phyloP scores from a whole-genome alignment of 192 early-diverging fungal species.

The Dimargaris cristalligena region DNA sequence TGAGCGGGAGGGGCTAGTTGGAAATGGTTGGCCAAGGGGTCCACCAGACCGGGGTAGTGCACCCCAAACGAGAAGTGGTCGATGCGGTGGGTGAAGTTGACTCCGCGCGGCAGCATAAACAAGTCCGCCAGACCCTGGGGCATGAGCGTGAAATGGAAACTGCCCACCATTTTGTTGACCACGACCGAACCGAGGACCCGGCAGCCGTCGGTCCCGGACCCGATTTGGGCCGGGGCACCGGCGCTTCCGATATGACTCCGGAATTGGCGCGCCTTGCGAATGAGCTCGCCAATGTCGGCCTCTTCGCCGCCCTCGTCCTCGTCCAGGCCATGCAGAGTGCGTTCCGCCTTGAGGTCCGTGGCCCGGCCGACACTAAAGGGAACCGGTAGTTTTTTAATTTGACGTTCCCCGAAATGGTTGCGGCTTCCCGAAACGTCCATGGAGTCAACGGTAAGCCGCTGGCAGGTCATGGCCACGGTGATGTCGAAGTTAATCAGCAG shows the following conservation, averaged over 20 bases:
- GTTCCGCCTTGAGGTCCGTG: neutral
- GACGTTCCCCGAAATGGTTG: constrained; percentile 12
- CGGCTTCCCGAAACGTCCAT: constrained; percentile 21
- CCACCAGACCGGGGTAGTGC: constrained; percentile 65
- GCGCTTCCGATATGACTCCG: too few species aligned
- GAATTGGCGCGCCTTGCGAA: neutral
- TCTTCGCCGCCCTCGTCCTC: neutral
- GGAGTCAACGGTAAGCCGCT: constrained; percentile 22
- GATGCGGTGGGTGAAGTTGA: constrained; percentile 92
- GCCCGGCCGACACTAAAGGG: neutral
- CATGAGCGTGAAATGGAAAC: constrained; percentile 77
- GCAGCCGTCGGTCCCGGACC: constrained; percentile 42
- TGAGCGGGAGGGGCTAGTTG: constrained; percentile 40
- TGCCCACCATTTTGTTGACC: constrained; percentile 70
- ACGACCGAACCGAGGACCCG: constrained; percentile 50
- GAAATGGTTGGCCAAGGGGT: constrained; percentile 71
- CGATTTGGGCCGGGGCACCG: neutral
- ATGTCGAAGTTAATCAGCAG: constrained; percentile 78
- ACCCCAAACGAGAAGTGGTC: constrained; percentile 82
- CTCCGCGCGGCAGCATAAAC: constrained; percentile 37
- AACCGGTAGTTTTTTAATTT: constrained; percentile 10
- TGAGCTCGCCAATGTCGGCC: neutral
- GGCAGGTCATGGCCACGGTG: constrained; percentile 75
- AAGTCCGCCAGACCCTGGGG: constrained; percentile 72
- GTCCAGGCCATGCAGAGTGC: neutral